Evolutionary conservation across 164 flowering plant genomes (phyloP), one percentile per base, ranked within the genome.

Genomic region (Stephania japonica): DNA sequence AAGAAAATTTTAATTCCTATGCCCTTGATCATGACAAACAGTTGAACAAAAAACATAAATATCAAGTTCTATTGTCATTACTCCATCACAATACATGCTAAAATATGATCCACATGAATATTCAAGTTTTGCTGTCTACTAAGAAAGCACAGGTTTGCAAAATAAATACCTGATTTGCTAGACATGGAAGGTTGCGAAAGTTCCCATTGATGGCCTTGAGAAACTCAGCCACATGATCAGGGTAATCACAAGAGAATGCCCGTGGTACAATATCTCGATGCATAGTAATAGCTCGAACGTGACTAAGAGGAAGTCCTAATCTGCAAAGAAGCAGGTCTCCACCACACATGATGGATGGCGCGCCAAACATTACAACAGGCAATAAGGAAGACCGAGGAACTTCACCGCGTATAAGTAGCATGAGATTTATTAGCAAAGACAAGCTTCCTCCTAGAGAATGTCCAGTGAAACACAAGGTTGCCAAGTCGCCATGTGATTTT

Each of bases 401-500:
- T 79, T 92, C 97, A 8, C 91, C 90, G 27, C 98, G 82, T 75
- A 91, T 87, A 7, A 96, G 80, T 70, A 96, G 71, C 99, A 96
- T 90, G 78, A 96, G 93, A 80, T 87, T 96, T 47, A 96, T 65
- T 0, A 96, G 90, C 73, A 93, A 66, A 0, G 97, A 83, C 81
- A 96, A 84, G 82, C 99, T 92, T 76, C 98, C 97, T 0, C 99
- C 99, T 6, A 96, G 90, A 62, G 99, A 96, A 82, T 96, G 99
- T 49, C 99, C 98, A 7, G 99, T 93, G 84, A 93, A 93, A 71
- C 97, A 93, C 71, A 93, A 83, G n/a, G 82, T 86, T 67, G 97
- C 93, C n/a, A 78, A 83, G 23, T 75, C 73, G 0, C 98, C 94
- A 66, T 73, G 84, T 67, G 90, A 76, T 74, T 84, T 82, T 25